Base-by-base conservation (phyloP, 495 filamentous ascomycete genomes). In the Tuber melanosporum region DNA sequence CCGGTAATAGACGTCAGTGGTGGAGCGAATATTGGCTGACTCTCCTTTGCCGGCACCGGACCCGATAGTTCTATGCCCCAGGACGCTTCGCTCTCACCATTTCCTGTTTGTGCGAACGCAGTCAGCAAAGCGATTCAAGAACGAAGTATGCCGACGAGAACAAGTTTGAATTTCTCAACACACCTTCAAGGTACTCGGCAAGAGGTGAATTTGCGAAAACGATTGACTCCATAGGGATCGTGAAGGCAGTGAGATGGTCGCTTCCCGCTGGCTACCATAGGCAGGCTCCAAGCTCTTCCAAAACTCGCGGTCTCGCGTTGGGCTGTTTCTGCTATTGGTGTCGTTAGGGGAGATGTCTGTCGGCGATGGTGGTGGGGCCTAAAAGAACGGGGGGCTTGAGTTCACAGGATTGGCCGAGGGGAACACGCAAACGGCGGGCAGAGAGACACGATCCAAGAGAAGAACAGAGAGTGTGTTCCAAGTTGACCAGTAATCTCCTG, bases 131-230 rank as follows among this genome's bases (percentile, higher is more conserved):
- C n/a, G 70, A 45, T 70, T 45, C 44, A 36, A 42, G 39, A 49
- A 78, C 57, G 52, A 73, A 76, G 49, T n/a, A 71, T 22, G 57
- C 66, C 42, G 62, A 73, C 72, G 75, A 78, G 42, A 47, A 73
- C 70, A 75, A 20, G 73, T 84, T 74, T 84, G 78, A 74, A 75
- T 70, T 77, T 45, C 44, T 44, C 20, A 44, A 86, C 86, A 78
- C 84, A 97, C 95, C 95, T 89, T 97, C 92, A 76, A 99, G 90
- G 87, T 97, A 98, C 78, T 92, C 91, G 83, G 93, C 94, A 86
- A 98, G 88, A 76, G 95, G 95, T 81, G 94, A 93, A 84, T 94
- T 91, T 85, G 95, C 92, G 86, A 91, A 93, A 81, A 97, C 90
- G 79, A 98, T 87, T 81, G 93, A 91, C 89, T 98, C 95, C 95